Conservation (phyloP, 148 eudicot genomes). For the Vaccinium myrtillus region DNA sequence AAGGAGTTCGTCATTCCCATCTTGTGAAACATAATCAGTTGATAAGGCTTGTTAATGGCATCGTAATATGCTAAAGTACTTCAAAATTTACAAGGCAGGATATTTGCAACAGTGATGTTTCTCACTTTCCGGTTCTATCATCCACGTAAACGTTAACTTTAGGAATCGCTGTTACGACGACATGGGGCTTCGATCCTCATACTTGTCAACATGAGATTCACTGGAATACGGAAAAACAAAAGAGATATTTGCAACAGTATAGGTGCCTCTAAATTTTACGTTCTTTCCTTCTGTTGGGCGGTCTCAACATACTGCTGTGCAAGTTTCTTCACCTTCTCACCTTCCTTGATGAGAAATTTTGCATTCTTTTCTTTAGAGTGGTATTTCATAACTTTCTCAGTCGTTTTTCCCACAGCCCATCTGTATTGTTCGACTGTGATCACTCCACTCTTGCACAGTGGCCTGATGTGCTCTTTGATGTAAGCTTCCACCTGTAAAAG, state of each 20-base stretch:
- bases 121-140: neutral
- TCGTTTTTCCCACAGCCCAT: slow-evolving; percentile 77
- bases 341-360: slow-evolving; percentile 76
- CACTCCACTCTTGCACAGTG: slow-evolving; percentile 91
- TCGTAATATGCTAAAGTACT: neutral
- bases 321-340: slow-evolving; percentile 80
- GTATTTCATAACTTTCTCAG: slow-evolving; percentile 83
- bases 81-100: neutral
- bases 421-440: slow-evolving; percentile 79
- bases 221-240: neutral
- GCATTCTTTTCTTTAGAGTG: slow-evolving; percentile 83
- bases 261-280: neutral
- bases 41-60: neutral
- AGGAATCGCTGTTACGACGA: neutral
- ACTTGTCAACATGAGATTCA: neutral
- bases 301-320: slow-evolving; percentile 88
- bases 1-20: neutral
- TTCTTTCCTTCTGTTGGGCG: slow-evolving; percentile 52
- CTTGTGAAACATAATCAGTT: neutral
- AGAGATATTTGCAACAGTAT: neutral
- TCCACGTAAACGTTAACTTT: neutral
- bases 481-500: slow-evolving; percentile 75
- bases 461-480: slow-evolving; percentile 94
- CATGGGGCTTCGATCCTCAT: neutral
- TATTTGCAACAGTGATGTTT: neutral